phyloP scores from a whole-genome alignment of 352 stramenopile species.

The Pythium pyrilobum region DNA sequence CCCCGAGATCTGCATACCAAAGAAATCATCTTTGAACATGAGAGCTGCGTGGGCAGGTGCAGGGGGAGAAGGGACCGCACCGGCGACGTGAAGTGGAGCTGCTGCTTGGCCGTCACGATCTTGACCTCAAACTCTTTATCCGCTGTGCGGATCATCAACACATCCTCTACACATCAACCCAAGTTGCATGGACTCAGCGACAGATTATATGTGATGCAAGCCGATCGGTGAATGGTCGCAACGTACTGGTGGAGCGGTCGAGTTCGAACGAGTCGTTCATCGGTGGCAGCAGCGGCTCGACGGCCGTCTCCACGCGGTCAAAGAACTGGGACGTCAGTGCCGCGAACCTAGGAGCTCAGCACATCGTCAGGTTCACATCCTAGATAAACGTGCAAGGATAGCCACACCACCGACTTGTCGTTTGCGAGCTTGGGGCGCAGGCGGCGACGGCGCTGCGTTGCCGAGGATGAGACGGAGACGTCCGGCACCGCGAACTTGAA shows the following conservation, averaged over 20 bases:
- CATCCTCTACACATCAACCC: constrained; percentile 16
- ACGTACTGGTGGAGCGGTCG: constrained; percentile 31
- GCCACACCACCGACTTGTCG: constrained; percentile 6
- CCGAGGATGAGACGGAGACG: background rate
- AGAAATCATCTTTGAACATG: background rate
- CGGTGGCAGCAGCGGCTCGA: constrained; percentile 56
- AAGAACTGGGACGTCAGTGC: constrained; percentile 48
- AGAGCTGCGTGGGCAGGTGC: background rate
- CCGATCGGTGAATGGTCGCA: background rate
- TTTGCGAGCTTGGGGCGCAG: constrained; percentile 17
- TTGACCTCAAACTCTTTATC: constrained; percentile 63
- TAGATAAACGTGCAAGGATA: too few species aligned
- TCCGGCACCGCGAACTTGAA: constrained; percentile 15
- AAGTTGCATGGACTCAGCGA: background rate
- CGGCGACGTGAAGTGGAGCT: constrained; percentile 65
- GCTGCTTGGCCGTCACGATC: constrained; percentile 51
- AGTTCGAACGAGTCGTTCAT: constrained; percentile 58
- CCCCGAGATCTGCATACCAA: constrained; percentile 50
- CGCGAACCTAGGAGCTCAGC: constrained; percentile 33
- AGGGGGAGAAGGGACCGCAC: background rate
- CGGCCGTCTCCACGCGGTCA: constrained; percentile 51
- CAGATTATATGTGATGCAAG: too few species aligned
- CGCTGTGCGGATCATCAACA: constrained; percentile 44
- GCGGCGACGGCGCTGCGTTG: constrained; percentile 6
- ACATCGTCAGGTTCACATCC: background rate